Percentiles rank a stretch among this genome's conserved stretches.
Conservation (phyloP, 192 early-diverging fungal species). For the Coemansia sp. region DNA sequence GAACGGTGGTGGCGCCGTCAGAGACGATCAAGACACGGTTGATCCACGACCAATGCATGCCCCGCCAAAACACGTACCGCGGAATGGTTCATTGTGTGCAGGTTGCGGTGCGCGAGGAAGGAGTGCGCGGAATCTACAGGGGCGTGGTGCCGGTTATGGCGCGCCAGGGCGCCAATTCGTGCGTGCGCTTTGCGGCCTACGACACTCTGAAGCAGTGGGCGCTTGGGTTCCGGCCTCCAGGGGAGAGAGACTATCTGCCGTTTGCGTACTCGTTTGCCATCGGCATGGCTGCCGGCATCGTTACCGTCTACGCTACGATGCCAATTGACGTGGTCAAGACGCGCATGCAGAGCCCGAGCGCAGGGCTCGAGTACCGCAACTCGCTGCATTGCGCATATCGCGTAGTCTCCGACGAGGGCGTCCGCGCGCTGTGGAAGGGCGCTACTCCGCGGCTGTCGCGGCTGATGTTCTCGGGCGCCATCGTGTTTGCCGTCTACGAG, state of each 20-base stretch:
- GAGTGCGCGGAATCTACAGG: slow-evolving; percentile 82
- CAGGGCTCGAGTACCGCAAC: slow-evolving; percentile 65
- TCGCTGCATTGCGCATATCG: slow-evolving; percentile 73
- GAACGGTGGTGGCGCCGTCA: slow-evolving; percentile 85
- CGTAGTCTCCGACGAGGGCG: slow-evolving; percentile 74
- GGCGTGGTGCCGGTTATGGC: slow-evolving; percentile 91
- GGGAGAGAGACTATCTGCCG: slow-evolving; percentile 15
- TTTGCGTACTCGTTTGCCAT: slow-evolving; percentile 65
- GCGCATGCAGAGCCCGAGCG: slow-evolving; percentile 87
- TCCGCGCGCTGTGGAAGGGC: slow-evolving; percentile 91
- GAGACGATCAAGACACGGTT: slow-evolving; percentile 98
- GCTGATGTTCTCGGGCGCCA: slow-evolving; percentile 60
- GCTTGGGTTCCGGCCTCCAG: neutral
- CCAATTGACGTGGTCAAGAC: slow-evolving; percentile 98
- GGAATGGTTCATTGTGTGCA: slow-evolving; percentile 78
- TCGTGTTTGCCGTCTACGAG: slow-evolving; percentile 57
- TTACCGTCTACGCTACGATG: slow-evolving; percentile 97
- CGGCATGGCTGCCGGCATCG: slow-evolving; percentile 84
- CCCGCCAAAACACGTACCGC: slow-evolving; percentile 66
- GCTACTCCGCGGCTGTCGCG: slow-evolving; percentile 88
- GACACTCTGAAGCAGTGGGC: slow-evolving; percentile 69
- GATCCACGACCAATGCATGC: slow-evolving; percentile 84
- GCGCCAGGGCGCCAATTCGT: slow-evolving; percentile 94
- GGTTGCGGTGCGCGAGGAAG: slow-evolving; percentile 68
- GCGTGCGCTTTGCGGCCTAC: slow-evolving; percentile 88